Base-by-base conservation (phyloP, 129 eudicot species). In the Logfia minima region DNA sequence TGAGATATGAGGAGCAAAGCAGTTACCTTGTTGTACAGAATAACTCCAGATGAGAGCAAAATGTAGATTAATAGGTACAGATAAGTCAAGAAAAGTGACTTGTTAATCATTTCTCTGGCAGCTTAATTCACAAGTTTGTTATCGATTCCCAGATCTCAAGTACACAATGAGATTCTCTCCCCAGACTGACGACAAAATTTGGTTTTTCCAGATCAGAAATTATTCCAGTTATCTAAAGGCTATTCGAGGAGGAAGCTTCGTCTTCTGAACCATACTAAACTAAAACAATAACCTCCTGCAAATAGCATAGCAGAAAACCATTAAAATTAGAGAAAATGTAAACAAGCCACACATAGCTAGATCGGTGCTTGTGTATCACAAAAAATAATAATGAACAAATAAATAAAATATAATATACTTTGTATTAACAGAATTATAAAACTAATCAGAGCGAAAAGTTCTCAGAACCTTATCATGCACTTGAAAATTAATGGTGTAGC, bases 21-120 rank as follows among this genome's bases (percentile, higher is more conserved):
- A 73, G 34, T 81, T 86, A 88, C 93, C 87, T 88, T 88, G 80
- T 88, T 88, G 85, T 88, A 88, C 75, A 88, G 71, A 52, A 88
- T 88, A 82, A 88, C 93, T 79, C 93, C 90, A 66, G 93, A 88
- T 48, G 93, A 88, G 64, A 88, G 90, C 82, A 78, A 41, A 23
- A 88, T 82, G 88, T 88, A 88, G 84, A 86, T 84, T 31, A 88
- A 84, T 51, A 88, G 84, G 85, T 88, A 86, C 62, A 88, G 84
- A 78, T 86, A 88, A 59, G 93, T 88, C 85, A 88, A 84, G 72
- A 88, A 74, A 81, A 88, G 84, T 67, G 93, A 88, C 80, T 84
- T 86, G 81, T 86, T 86, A 61, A 88, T 86, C 93, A 88, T 84
- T 71, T 82, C 71, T 32, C 59, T 64, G 26, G 82, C 71, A 43